Percentiles rank a stretch among this genome's conserved stretches.
Evolutionary conservation across 352 stramenopile genomes (phyloP).

Genomic region (Phytophthora pinifolia): DNA sequence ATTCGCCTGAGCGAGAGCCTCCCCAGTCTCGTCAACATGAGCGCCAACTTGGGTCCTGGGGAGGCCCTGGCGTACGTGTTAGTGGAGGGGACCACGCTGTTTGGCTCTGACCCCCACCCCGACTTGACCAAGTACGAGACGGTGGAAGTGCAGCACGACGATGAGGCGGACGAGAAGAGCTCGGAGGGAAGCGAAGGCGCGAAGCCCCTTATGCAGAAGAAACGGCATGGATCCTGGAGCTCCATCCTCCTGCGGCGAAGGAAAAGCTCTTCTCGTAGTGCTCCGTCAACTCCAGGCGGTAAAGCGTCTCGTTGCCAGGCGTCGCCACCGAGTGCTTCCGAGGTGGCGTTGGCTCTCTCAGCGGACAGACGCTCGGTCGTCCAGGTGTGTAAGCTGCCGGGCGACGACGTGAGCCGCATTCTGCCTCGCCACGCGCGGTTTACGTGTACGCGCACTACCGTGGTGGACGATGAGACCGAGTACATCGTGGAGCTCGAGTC

Average conservation of each 20-base stretch:
- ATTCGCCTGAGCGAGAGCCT: conserved; percentile 37
- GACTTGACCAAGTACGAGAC: conserved; percentile 17
- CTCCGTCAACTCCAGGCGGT: conserved; percentile 19
- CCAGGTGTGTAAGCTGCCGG: conserved; percentile 35
- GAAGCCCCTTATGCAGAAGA: conserved; percentile 24
- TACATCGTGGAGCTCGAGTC: conserved; percentile 41
- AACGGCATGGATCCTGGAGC: conserved; percentile 37
- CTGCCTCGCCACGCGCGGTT: conserved; percentile 34
- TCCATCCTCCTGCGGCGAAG: conserved; percentile 39
- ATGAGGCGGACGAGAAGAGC: conserved; percentile 13
- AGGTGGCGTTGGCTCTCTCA: conserved; percentile 17
- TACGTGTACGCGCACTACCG: conserved; percentile 25
- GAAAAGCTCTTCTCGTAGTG: conserved; percentile 24
- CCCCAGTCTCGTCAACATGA: conserved; percentile 53
- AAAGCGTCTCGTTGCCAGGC: conserved; percentile 10
- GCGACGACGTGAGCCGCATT: conserved; percentile 21
- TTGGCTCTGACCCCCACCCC: conserved; percentile 35
- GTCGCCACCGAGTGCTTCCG: conserved; percentile 10
- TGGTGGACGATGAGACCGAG: conserved; percentile 1
- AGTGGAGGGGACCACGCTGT: conserved; percentile 42
- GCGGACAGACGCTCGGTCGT: conserved; percentile 27
- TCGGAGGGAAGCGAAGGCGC: conserved; percentile 1
- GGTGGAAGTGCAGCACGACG: conserved; percentile 9
- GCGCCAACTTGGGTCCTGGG: conserved; percentile 25
- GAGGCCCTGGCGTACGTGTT: conserved; percentile 49